Conservation (phyloP, 345 rosid genomes). For the Lepidium sativum region DNA sequence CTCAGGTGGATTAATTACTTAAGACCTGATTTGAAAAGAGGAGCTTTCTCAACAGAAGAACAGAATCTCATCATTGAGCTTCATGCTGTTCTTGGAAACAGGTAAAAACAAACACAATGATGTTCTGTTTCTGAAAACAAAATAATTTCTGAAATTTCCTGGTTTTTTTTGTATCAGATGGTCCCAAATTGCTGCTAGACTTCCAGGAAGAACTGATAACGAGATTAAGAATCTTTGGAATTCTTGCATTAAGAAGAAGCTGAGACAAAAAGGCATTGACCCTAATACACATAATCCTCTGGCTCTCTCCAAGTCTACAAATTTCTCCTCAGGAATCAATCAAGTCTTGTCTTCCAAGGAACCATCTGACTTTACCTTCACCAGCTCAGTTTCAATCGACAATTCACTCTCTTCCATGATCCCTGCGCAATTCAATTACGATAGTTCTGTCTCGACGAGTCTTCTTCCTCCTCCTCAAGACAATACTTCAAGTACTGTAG, state of each 20-base stretch:
- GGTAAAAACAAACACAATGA: conserved; percentile 6
- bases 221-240: conserved; percentile 27
- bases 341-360: conserved; percentile 35
- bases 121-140: conserved; percentile 2
- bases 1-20: conserved; percentile 84
- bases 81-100: conserved; percentile 52
- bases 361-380: conserved; percentile 29
- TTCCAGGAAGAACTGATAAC: conserved; percentile 27
- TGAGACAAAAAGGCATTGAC: conserved; percentile 5
- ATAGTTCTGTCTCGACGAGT: conserved; percentile 19
- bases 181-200: conserved; percentile 19
- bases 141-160: not conserved
- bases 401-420: conserved; percentile 29
- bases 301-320: too few relatives aligned
- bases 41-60: conserved; percentile 50
- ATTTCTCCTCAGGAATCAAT: too few relatives aligned
- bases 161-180: conserved; percentile 18
- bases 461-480: conserved; percentile 34
- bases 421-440: not conserved
- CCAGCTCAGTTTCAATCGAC: conserved; percentile 19
- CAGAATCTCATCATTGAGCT: conserved; percentile 46
- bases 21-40: conserved; percentile 80
- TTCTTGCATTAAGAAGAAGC: conserved; percentile 21
- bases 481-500: conserved; percentile 11
- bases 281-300: conserved; percentile 20